A percentile compares a stretch with the other conserved stretches of the same genome.
Conservation (phyloP, 495 filamentous ascomycete species). For the Niebla homalea region DNA sequence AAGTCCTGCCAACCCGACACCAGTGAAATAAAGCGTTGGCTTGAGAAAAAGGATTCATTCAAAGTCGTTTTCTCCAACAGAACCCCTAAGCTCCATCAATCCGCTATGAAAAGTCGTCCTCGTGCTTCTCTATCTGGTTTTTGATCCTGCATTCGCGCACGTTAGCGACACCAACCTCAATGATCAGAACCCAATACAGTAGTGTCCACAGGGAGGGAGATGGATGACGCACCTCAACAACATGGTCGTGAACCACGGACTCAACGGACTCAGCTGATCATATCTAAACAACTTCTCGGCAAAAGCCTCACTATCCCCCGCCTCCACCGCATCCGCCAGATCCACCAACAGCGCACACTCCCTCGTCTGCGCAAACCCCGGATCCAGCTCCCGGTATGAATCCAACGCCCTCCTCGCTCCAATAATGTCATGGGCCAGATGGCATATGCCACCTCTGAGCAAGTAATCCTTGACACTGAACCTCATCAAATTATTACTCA, state of each 20-base stretch:
- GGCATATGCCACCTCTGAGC: constrained; percentile 77
- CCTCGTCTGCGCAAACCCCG: constrained; percentile 55
- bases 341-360: constrained; percentile 72
- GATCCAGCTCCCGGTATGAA: constrained; percentile 69
- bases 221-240: constrained; percentile 36
- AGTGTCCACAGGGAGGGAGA: background rate
- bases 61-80: no score
- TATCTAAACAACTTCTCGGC: constrained; percentile 75
- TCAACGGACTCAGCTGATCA: constrained; percentile 79
- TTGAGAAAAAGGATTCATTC: no score
- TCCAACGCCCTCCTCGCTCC: constrained; percentile 64
- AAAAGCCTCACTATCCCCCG: constrained; percentile 64
- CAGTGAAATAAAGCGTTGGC: no score
- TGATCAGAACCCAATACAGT: no score
- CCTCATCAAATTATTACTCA: constrained; percentile 73
- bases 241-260: constrained; percentile 91
- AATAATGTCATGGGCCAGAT: constrained; percentile 63
- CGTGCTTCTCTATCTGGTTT: constrained; percentile 61
- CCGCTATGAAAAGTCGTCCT: constrained; percentile 57
- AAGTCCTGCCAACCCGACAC: no score
- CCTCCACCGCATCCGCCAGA: constrained; percentile 54
- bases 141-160: constrained; percentile 39
- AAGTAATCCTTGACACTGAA: constrained; percentile 90
- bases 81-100: background rate
- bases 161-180: background rate